phyloP scores from a whole-genome alignment of 306 rosid species.

The Cucumis hystrix region DNA sequence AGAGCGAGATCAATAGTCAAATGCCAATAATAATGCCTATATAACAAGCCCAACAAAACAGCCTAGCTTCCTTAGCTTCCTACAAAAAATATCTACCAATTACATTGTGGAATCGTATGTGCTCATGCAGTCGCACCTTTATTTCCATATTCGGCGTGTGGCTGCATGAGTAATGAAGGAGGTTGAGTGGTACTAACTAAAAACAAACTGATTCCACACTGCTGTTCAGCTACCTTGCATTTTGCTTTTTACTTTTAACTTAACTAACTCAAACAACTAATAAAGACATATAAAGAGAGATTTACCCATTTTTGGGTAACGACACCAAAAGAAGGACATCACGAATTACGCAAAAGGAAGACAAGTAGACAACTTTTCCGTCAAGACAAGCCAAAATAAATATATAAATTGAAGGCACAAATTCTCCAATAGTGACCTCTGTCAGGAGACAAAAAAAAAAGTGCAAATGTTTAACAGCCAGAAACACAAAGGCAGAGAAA shows the following conservation, averaged over 20 bases:
- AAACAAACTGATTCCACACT: neutral
- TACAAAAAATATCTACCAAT: neutral
- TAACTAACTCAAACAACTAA: neutral
- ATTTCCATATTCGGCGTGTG: neutral
- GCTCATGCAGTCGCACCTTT: neutral
- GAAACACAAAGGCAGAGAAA: neutral
- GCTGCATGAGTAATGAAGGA: neutral
- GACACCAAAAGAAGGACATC: neutral
- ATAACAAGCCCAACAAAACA: neutral
- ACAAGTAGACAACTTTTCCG: neutral
- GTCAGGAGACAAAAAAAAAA: neutral
- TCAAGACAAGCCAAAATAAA: neutral
- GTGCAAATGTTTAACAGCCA: neutral
- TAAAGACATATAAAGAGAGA: neutral
- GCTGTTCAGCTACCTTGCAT: neutral
- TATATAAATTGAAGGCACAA: neutral
- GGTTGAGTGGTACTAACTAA: neutral
- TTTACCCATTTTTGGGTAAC: neutral
- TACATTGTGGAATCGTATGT: neutral
- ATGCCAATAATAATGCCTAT: neutral
- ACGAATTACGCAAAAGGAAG: neutral
- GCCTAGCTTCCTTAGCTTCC: neutral
- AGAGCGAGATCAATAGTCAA: neutral
- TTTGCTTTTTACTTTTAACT: neutral
- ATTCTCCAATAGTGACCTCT: neutral